Evolutionary conservation across 192 early-diverging fungal species (phyloP).

Genomic region (Entomortierella chlamydospora): DNA sequence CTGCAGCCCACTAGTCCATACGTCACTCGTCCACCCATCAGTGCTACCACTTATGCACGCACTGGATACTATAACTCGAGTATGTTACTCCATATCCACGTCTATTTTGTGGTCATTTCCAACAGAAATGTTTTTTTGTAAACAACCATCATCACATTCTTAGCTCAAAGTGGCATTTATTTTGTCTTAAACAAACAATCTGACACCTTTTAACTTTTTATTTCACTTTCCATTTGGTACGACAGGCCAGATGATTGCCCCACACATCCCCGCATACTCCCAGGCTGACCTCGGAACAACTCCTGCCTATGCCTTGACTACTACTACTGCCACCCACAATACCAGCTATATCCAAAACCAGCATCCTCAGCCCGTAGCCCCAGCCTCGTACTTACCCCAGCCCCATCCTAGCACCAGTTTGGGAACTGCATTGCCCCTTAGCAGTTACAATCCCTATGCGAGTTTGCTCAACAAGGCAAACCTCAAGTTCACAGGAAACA

Average conservation of each 20-base stretch:
- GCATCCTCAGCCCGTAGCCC: conserved; percentile 45
- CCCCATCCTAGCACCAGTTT: conserved; percentile 33
- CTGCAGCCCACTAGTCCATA: conserved; percentile 35
- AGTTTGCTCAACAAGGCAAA: conserved; percentile 40
- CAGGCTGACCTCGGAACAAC: conserved; percentile 27
- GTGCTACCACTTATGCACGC: conserved; percentile 22
- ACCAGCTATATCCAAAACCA: conserved; percentile 35
- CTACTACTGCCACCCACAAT: conserved; percentile 16
- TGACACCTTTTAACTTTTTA: conserved; percentile 21
- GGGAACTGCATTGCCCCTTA: conserved; percentile 12
- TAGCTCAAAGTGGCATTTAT: too few species aligned
- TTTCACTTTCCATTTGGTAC: neutral
- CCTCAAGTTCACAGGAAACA: conserved; percentile 61
- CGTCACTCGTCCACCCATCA: conserved; percentile 32
- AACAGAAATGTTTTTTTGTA: neutral
- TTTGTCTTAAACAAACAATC: conserved; percentile 9
- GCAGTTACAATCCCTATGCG: conserved; percentile 33
- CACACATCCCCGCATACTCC: conserved; percentile 30
- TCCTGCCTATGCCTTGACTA: conserved; percentile 17
- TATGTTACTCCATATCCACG: conserved; percentile 9
- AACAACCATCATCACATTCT: too few species aligned
- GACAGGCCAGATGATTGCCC: conserved; percentile 29
- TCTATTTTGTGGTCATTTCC: neutral
- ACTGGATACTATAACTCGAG: conserved; percentile 42
- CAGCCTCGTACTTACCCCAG: conserved; percentile 43